Evolutionary conservation across 2,329 filamentous ascomycete genomes (phyloP).

Genomic region (Teratosphaeria nubilosa): DNA sequence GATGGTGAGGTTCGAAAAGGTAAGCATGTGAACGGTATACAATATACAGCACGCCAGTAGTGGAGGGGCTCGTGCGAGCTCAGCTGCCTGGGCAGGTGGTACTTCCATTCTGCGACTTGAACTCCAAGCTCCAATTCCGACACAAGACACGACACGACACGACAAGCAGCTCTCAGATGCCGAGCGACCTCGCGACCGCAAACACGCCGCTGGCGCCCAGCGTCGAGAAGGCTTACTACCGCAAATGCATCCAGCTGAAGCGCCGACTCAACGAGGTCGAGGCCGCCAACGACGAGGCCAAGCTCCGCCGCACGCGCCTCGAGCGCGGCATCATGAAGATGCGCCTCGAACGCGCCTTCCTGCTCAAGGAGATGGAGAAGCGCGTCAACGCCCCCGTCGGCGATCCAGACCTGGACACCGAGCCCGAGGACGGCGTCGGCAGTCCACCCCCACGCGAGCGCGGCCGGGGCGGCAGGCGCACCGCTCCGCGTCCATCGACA

Average conservation of each 20-base stretch:
- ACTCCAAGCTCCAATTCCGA: neutral
- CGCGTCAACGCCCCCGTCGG: neutral
- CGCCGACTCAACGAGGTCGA: constrained; percentile 87
- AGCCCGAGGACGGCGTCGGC: neutral
- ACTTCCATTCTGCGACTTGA: neutral
- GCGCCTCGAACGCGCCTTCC: constrained; percentile 67
- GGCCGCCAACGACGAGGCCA: constrained; percentile 75
- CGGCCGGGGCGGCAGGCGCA: constrained; percentile 8
- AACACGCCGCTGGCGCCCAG: constrained; percentile 61
- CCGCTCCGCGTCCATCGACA: constrained; percentile 9
- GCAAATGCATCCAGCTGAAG: constrained; percentile 92
- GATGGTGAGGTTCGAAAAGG: neutral
- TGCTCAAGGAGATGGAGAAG: constrained; percentile 36
- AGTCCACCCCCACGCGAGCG: neutral
- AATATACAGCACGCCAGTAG: neutral
- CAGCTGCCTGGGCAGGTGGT: neutral
- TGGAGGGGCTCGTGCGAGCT: neutral
- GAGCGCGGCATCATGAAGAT: constrained; percentile 84
- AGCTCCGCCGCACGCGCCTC: constrained; percentile 67
- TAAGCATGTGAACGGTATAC: neutral
- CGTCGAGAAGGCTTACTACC: constrained; percentile 89
- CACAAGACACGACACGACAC: neutral
- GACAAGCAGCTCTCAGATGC: neutral
- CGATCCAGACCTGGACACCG: neutral
- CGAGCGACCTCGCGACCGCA: constrained; percentile 7